A percentile compares a stretch with the other conserved stretches of the same genome.
Evolutionary conservation across 1,284 basidiomycete genomes (phyloP).

Genomic region (Ustilago shanxiensis): DNA sequence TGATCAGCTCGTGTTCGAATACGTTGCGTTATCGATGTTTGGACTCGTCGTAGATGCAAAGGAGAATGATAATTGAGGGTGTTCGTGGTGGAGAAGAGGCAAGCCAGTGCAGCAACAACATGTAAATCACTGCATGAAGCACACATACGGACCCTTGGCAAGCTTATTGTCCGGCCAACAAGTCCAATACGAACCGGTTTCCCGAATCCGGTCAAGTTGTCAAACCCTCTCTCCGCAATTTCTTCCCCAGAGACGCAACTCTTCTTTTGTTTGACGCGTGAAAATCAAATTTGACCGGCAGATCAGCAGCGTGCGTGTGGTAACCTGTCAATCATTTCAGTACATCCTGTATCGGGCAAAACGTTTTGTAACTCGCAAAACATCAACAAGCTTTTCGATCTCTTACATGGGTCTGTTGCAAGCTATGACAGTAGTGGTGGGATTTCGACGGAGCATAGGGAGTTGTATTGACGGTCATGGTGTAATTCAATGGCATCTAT

Average conservation of each 20-base stretch:
- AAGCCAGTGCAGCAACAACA: neutral
- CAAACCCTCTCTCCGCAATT: slow-evolving; percentile 6
- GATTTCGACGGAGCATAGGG: neutral
- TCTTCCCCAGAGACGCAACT: slow-evolving; percentile 1
- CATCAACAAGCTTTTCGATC: too few relatives aligned
- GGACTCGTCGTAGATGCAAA: too few relatives aligned
- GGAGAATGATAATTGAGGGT: neutral
- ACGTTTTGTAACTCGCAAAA: too few relatives aligned
- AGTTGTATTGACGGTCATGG: neutral
- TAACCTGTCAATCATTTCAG: neutral
- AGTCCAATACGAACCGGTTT: slow-evolving; percentile 10
- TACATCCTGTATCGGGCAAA: too few relatives aligned
- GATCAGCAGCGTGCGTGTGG: neutral
- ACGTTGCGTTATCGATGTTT: too few relatives aligned
- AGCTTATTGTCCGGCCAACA: neutral
- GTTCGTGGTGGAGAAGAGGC: neutral
- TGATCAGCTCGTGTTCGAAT: too few relatives aligned
- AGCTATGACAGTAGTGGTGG: neutral
- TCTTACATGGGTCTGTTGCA: neutral
- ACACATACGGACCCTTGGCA: neutral
- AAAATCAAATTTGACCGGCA: slow-evolving; percentile 2
- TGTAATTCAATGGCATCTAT: neutral
- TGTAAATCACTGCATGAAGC: slow-evolving; percentile 1
- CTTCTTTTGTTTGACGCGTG: slow-evolving; percentile 18
- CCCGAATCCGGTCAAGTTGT: slow-evolving; percentile 14